Evolutionary conservation across 805 yeast species (phyloP), one percentile per base, ranked within the genome.

Genomic region (Komagataella populi): DNA sequence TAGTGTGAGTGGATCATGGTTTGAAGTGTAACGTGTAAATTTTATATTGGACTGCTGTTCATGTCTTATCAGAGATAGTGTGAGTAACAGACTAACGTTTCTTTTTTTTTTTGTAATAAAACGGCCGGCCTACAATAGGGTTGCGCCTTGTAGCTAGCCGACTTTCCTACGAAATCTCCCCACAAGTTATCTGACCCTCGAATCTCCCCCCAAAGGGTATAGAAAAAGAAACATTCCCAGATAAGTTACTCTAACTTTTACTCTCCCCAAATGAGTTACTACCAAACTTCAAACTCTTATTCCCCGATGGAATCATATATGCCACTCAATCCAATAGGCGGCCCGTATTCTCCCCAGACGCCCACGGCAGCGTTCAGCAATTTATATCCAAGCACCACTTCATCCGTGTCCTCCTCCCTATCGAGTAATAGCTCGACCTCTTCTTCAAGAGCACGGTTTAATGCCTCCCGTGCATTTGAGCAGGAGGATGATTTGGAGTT

Each of bases 401-500:
- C 50, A 18, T 46, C 49, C 18, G 7, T 22, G 22, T 30, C 39
- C 39, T 30, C 39, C 14, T 30, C 39, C 14, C 14, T 30, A 30
- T 30, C 39, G 39, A 30, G 39, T 10, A 30, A 30, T 12, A 44
- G 46, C 16, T 44, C 46, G n/a, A 12, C 23, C 16, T 44, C 46
- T 14, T 20, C 48, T 36, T 45, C 48, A n/a, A 24, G 83, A 46
- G 75, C 80, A 45, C 68, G 82, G 56, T 77, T 78, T 59, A 76
- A 77, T 66, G 70, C 75, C 30, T 76, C 81, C 20, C 80, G 80
- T 56, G 78, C 80, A 36, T 80, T 80, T 63, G 85, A 80, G 53
- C 57, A 73, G 6, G 84, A 80, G 58, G 85, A 80, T 59, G 85
- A 80, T 60, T 60, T 79, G 57, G 84, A 80, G 61, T 80, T 80